Evolutionary conservation across 2,329 filamentous ascomycete genomes (phyloP), one percentile per base, ranked within the genome.

Genomic region (Curvularia sp.): DNA sequence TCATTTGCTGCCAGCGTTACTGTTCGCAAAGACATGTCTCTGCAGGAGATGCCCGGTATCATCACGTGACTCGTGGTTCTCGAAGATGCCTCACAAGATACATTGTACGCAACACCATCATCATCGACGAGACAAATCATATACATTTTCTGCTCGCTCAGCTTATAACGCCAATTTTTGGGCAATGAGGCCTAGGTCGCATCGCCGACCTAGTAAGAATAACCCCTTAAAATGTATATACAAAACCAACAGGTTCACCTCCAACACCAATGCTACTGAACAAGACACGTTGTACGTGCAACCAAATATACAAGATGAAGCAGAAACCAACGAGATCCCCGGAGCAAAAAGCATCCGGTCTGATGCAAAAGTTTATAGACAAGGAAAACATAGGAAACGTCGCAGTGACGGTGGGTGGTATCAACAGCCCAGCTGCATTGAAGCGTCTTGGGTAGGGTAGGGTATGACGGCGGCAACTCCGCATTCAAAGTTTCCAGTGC

Each of bases 211-310:
- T 24, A n/a, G 18, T 12, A 35, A 20, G 15, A 9, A 49, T 20
- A 22, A 13, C 31, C 31, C 53, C 53, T 22, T 22, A 10, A 44
- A 44, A 28, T 44, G 26, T 44, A 48, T 48, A 24, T 47, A 20
- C 20, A 31, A 43, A 31, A 30, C 26, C 39, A 55, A 18, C 53
- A 43, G 13, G 8, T 22, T 33, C 18, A 20, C 44, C n/a, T 42
- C 51, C 48, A 61, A 61, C 58, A 43, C 58, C 55, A 49, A 49
- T 49, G 58, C 58, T 49, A 55, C 58, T 61, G 22, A 22, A 28
- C 26, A 49, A 49, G 41, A 43, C 33, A 49, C 22, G 7, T 28
- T 42, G 26, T 43, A 38, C 15, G 58, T 53, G 51, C 53, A 48
- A 38, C 13, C 51, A 39, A 15, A 49, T 28, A 48, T 38, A 42